phyloP scores from a whole-genome alignment of 495 filamentous ascomycete species.

The Margaritispora aquatica region DNA sequence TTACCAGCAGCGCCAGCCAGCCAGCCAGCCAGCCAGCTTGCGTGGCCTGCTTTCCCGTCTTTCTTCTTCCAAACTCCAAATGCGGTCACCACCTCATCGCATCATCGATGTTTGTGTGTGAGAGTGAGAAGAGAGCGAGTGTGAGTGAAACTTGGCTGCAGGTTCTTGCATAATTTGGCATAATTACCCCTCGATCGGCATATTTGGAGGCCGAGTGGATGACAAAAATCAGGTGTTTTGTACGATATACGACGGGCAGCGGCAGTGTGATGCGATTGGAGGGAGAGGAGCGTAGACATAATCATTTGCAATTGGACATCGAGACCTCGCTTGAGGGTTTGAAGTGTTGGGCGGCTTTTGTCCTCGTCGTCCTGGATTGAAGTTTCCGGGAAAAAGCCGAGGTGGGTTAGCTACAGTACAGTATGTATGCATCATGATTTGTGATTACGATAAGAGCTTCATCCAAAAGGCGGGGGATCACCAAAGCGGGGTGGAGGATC shows the following conservation, averaged over 20 bases:
- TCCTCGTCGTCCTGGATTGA: background rate
- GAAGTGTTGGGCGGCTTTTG: background rate
- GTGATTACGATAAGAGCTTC: background rate
- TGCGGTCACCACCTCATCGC: constrained; percentile 5
- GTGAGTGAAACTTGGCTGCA: too few relatives aligned
- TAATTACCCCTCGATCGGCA: constrained; percentile 15
- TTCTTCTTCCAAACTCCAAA: background rate
- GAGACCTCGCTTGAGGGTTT: background rate
- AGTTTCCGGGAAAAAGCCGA: too few relatives aligned
- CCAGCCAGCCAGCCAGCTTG: constrained; percentile 5
- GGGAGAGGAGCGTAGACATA: too few relatives aligned
- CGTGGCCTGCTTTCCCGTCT: too few relatives aligned
- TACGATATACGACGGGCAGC: background rate
- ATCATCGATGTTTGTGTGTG: background rate
- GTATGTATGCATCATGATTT: too few relatives aligned
- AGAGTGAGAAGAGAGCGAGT: too few relatives aligned
- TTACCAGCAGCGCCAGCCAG: too few relatives aligned
- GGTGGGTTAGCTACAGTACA: too few relatives aligned
- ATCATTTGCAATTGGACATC: too few relatives aligned
- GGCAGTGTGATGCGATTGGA: background rate
- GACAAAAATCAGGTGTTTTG: background rate
- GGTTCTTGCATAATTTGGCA: background rate
- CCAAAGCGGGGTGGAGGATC: too few relatives aligned
- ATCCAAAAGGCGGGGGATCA: background rate
- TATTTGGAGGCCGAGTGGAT: background rate